Conservation (phyloP, 441 rosid species). For the Gossypium trilobum region DNA sequence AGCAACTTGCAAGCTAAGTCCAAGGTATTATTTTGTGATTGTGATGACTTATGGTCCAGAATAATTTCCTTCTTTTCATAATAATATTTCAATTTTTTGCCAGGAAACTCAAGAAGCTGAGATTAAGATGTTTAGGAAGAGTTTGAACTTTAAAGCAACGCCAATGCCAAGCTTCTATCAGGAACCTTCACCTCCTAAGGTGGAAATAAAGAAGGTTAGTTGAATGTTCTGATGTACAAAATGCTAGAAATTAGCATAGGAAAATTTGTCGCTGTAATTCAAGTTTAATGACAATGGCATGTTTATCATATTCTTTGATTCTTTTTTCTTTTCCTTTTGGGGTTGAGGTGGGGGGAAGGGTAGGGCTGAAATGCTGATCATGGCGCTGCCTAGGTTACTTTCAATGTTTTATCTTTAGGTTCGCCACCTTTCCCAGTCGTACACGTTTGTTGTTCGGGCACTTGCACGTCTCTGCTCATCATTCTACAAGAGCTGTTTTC, state of each 20-base stretch:
- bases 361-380: neutral
- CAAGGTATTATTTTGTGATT: constrained; percentile 45
- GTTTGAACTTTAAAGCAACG: constrained; percentile 87
- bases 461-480: neutral
- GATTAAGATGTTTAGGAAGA: constrained; percentile 79
- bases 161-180: constrained; percentile 98
- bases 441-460: neutral
- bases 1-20: constrained; percentile 75
- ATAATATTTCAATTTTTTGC: constrained; percentile 13
- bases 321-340: neutral
- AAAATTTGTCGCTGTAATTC: neutral
- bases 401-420: constrained; percentile 5
- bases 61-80: neutral
- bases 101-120: constrained; percentile 97
- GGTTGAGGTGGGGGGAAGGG: neutral
- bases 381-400: neutral
- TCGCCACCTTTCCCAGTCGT: neutral
- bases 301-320: neutral
- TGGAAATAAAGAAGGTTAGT: constrained; percentile 78
- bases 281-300: neutral
- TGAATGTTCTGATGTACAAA: neutral
- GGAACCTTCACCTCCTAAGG: constrained; percentile 82
- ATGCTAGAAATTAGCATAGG: neutral
- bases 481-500: neutral
- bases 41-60: neutral